Evolutionary conservation across 495 filamentous ascomycete genomes (phyloP), one percentile per base, ranked within the genome.

Genomic region (Aspergillus coremiiformis): DNA sequence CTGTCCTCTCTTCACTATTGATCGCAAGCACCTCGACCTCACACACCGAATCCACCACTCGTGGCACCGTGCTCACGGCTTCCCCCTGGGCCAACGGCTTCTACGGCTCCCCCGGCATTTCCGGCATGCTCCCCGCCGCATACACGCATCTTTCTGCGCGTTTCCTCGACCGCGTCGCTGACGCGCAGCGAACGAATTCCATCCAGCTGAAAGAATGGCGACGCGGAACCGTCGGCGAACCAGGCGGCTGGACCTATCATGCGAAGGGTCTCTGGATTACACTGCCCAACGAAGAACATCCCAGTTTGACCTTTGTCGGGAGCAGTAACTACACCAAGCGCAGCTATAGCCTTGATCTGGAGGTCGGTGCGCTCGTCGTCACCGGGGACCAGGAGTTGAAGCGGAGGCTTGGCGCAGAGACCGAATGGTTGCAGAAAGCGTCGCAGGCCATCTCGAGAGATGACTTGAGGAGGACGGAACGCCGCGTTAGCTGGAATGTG

Each of bases 231-330:
- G 85, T 95, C 21, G 83, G 84, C 22, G 80, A 89, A 59, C 82
- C 83, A 0, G 85, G 75, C 15, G 94, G 88, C 1, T 99, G 93
- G 93, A 95, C 91, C 0, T 99, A 99, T 64, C 93, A 99, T 61
- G 93, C 93, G 44, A 99, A 99, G 69, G 93, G 93, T 0, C 73
- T 98, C 2, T 98, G 93, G 93, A 78, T 96, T 20, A 89, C 88
- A 0, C 67, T 96, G 11, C 83, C 84, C 0, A 56, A 62, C 39
- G 71, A 72, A 44, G 66, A 74, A 53, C 47, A 70, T 39, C 90
- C 92, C 2, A 86, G 85, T 45, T 78, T 96, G 21, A 91, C 82
- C 21, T 72, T 96, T 2, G 81, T 99, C 5, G 93, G 93, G 0
- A 91, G 85, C 59, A 92, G 86, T 37, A 99, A 99, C 64, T 99